phyloP scores from a whole-genome alignment of 1,284 basidiomycete species.

The Athelia sp. region DNA sequence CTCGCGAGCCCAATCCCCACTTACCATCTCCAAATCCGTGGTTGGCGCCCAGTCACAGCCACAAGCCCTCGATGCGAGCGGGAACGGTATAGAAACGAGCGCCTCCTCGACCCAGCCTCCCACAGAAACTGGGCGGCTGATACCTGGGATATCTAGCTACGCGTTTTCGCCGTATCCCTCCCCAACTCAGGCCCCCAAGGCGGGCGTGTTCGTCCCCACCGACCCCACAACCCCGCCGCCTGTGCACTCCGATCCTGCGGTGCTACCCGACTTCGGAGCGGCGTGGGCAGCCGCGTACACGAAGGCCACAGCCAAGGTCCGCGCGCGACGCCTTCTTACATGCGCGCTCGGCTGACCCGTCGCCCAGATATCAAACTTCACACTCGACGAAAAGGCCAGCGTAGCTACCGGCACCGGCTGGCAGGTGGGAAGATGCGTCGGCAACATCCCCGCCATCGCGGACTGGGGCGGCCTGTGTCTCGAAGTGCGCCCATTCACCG shows the following conservation, averaged over 20 bases:
- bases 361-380: constrained; percentile 33
- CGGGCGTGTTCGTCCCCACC: constrained; percentile 34
- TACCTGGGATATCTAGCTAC: constrained; percentile 22
- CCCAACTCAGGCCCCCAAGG: constrained; percentile 33
- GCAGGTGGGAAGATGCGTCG: constrained; percentile 57
- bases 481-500: constrained; percentile 28
- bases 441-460: constrained; percentile 33
- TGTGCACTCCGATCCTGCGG: constrained; percentile 25
- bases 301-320: constrained; percentile 41
- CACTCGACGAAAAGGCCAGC: constrained; percentile 49
- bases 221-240: constrained; percentile 40
- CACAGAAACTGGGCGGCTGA: constrained; percentile 6
- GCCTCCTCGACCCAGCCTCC: background rate
- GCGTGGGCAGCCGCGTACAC: constrained; percentile 45
- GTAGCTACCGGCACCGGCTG: constrained; percentile 56
- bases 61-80: too few species aligned
- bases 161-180: constrained; percentile 40
- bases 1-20: too few species aligned
- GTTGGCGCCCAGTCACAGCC: too few species aligned
- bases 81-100: background rate
- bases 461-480: constrained; percentile 62
- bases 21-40: too few species aligned
- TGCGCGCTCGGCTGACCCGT: too few species aligned
- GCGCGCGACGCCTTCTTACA: constrained; percentile 9
- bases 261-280: constrained; percentile 43